Conservation (phyloP, 179 eudicot species). For the Beta lomatogona region DNA sequence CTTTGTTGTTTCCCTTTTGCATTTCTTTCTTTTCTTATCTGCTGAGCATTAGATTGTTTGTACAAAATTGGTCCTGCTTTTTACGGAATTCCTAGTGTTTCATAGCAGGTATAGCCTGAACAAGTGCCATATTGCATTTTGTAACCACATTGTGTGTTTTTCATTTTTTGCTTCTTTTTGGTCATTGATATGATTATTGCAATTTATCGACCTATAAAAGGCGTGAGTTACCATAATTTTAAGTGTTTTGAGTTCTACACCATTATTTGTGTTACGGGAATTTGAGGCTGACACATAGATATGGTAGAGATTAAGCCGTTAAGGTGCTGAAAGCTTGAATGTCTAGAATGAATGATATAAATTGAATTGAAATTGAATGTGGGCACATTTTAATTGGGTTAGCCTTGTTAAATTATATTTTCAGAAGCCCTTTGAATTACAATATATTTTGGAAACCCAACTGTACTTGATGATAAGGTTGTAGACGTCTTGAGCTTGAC, state of each 20-base stretch:
- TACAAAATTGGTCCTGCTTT: neutral
- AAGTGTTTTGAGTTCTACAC: neutral
- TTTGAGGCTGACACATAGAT: neutral
- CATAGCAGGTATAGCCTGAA: neutral
- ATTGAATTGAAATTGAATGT: neutral
- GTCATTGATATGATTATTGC: neutral
- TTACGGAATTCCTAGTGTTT: neutral
- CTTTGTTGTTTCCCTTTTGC: constrained; percentile 7
- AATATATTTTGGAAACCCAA: neutral
- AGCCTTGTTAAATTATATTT: neutral
- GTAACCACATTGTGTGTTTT: neutral
- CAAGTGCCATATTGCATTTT: neutral
- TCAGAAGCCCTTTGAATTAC: neutral
- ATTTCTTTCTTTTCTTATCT: neutral
- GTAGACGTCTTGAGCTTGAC: neutral
- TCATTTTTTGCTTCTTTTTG: neutral
- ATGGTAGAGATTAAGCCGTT: neutral
- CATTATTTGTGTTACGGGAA: neutral
- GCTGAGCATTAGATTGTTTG: neutral
- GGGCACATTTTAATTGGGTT: neutral
- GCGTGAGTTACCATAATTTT: neutral
- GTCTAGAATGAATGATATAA: neutral
- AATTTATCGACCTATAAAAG: neutral
- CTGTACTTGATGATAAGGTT: neutral
- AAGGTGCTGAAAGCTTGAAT: neutral